These are phyloP conservation scores for Zoysia pacifica DNA, from an alignment of 176 grass and related monocot species.

Conservation along the genomic window DNA sequence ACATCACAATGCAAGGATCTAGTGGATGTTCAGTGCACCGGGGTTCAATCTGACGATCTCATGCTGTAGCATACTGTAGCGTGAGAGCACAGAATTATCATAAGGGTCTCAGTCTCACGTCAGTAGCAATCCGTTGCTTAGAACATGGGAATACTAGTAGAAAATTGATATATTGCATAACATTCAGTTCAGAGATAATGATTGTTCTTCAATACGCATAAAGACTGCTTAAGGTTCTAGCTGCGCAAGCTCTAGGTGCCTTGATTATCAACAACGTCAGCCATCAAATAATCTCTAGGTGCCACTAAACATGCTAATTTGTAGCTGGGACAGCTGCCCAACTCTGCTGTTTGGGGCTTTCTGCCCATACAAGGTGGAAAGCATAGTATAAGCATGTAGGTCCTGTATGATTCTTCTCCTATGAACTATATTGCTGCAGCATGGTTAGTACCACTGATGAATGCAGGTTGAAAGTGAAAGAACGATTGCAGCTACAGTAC, in stretches of 20 bases:
- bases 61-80: slow-evolving; percentile 18
- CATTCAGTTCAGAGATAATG: neutral
- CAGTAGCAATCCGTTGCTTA: neutral
- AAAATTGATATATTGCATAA: neutral
- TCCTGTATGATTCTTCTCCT: neutral
- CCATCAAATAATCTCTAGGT: too few species aligned
- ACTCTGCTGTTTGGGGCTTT: neutral
- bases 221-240: too few species aligned
- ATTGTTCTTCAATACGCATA: neutral
- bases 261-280: too few species aligned
- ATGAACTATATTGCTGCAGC: neutral
- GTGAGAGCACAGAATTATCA: neutral
- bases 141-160: neutral
- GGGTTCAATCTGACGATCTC: slow-evolving; percentile 17
- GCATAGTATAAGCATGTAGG: neutral
- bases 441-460: neutral
- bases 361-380: neutral
- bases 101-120: slow-evolving; percentile 6
- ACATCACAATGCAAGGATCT: slow-evolving; percentile 8
- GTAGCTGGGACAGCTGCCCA: too few species aligned
- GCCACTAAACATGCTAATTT: too few species aligned
- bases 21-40: slow-evolving; percentile 39
- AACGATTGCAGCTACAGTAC: neutral
- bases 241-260: too few species aligned
- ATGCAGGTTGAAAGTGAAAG: neutral